A percentile compares a stretch with the other conserved stretches of the same genome.
These are phyloP conservation scores for Ophiostoma angusticollis DNA, from an alignment of 2,329 filamentous ascomycete species.

Conservation along the genomic window DNA sequence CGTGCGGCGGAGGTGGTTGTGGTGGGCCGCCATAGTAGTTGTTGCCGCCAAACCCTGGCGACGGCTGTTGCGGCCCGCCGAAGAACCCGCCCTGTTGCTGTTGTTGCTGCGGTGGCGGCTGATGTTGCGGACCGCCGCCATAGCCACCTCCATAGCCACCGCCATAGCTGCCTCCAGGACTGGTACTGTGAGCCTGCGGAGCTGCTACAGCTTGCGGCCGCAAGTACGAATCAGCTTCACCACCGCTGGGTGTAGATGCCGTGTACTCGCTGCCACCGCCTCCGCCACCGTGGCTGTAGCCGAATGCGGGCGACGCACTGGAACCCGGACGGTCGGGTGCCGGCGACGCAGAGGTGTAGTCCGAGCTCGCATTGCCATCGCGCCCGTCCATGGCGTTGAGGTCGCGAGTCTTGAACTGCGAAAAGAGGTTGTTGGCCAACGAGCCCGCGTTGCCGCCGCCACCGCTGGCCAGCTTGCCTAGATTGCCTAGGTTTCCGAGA, in stretches of 20 bases:
- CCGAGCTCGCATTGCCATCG: conserved; percentile 20
- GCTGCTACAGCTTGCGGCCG: conserved; percentile 7
- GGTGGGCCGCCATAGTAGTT: not conserved
- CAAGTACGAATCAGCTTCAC: conserved; percentile 11
- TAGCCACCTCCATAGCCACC: not conserved
- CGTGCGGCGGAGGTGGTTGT: not conserved
- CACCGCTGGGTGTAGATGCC: conserved; percentile 5
- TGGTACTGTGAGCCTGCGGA: not conserved
- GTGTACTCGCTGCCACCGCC: conserved; percentile 11
- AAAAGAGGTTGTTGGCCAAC: conserved; percentile 47
- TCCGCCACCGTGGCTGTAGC: conserved; percentile 26
- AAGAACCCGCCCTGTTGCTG: conserved; percentile 5
- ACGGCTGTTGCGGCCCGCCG: not conserved
- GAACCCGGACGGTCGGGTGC: conserved; percentile 10
- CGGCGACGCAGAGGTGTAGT: conserved; percentile 26
- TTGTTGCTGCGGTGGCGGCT: not conserved
- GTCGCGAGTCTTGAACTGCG: conserved; percentile 47
- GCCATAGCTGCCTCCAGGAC: not conserved
- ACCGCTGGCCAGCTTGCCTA: conserved; percentile 16
- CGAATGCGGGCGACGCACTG: conserved; percentile 22
- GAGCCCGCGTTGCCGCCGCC: not conserved
- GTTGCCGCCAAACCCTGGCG: not conserved
- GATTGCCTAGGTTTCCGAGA: conserved; percentile 6
- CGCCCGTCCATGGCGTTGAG: conserved; percentile 40
- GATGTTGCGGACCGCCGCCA: not conserved